Evolutionary conservation across 83 land plant genomes (phyloP), one percentile per base, ranked within the genome.

Genomic region (Picea mariana): DNA sequence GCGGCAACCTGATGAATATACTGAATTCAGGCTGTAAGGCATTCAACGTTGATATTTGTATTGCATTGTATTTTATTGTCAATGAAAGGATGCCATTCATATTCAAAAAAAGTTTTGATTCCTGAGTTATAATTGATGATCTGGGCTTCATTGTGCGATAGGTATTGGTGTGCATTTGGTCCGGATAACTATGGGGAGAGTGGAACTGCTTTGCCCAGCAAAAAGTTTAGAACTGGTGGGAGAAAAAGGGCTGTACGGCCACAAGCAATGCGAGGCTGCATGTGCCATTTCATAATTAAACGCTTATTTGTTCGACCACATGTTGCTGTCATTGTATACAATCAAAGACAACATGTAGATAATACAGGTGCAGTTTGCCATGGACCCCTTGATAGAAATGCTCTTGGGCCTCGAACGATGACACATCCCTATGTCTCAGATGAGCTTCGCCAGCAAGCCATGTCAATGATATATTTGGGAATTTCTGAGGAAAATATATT

Each of bases 261-360:
- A 63, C 91, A 87, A 52, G 88, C 88, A 40, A 91, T 90, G 85
- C 87, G 94, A 81, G 97, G 97, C 4, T 94, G 94, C 82, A 84
- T 87, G 34, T 94, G 97, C 80, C 93, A 92, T 82, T 94, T 94
- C 64, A 90, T 92, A 81, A 93, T 94, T 24, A 93, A 94, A 75
- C 95, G 92, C 5, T 79, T 94, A 58, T 86, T 86, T 79, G 90
- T 90, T 62, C 89, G 89, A 66, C 95, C 97, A 69, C 75, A 92
- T 59, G 92, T 88, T 17, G 95, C 97, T 73, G 95, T 92, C 63
- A 81, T 94, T 20, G 90, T 90, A 26, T 94, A 94, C 78, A 90
- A 92, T 66, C 83, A 92, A 18, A 88, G 86, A 61, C 89, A 92
- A 77, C 96, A 94, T 86, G 86, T 90, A 2, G 94, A 94, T 84